These are phyloP conservation scores for Mucor mucedo DNA, from an alignment of 371 early-diverging fungal species.

Conservation along the genomic window DNA sequence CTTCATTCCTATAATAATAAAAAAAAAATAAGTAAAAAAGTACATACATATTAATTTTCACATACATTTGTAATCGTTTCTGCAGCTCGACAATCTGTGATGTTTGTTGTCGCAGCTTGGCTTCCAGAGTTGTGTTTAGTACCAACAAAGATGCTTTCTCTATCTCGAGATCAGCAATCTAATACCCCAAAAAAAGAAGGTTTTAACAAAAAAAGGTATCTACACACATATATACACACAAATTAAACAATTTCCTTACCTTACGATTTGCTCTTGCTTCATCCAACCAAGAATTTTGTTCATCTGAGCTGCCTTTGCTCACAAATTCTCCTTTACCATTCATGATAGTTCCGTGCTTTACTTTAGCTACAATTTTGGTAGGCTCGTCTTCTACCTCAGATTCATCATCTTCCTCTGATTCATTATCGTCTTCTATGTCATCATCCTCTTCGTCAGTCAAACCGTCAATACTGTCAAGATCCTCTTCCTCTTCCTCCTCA, in stretches of 20 bases:
- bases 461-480: conserved; percentile 34
- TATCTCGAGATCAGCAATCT: conserved; percentile 61
- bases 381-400: conserved; percentile 15
- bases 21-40: not conserved
- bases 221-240: no score
- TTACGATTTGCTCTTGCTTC: conserved; percentile 44
- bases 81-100: conserved; percentile 48
- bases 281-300: conserved; percentile 35
- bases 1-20: conserved; percentile 25
- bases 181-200: conserved; percentile 5
- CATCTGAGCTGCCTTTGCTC: conserved; percentile 34
- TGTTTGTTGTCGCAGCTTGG: conserved; percentile 48
- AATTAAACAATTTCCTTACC: not conserved
- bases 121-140: conserved; percentile 50
- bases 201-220: not conserved
- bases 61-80: conserved; percentile 48
- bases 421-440: conserved; percentile 14
- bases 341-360: conserved; percentile 55
- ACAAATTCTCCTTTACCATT: conserved; percentile 57
- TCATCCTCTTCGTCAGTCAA: conserved; percentile 25
- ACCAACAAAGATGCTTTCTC: conserved; percentile 52
- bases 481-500: conserved; percentile 20
- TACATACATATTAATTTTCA: conserved; percentile 10
- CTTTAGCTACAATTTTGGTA: conserved; percentile 46
- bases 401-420: conserved; percentile 15